Conservation (phyloP, 2,329 filamentous ascomycete species). For the Penicillium nordicum region DNA sequence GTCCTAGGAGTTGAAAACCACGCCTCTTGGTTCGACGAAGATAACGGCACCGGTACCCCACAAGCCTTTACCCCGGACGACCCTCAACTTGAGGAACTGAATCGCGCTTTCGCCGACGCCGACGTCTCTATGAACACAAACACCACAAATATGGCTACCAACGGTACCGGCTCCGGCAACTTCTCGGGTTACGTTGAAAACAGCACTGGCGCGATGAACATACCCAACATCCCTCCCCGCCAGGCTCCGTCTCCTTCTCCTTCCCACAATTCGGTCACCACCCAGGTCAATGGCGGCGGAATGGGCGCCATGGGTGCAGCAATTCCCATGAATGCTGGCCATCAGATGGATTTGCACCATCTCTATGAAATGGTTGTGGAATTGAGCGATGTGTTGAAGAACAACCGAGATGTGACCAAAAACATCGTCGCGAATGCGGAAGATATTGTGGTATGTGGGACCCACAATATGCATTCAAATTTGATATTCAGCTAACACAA, state of each 20-base stretch:
- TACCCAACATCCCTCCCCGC: constrained; percentile 31
- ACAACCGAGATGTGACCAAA: constrained; percentile 50
- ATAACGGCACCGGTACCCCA: constrained; percentile 22
- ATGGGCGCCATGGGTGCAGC: constrained; percentile 38
- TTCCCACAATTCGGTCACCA: constrained; percentile 22
- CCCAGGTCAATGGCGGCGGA: constrained; percentile 36
- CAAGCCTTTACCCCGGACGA: constrained; percentile 25
- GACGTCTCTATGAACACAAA: constrained; percentile 37
- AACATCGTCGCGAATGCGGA: constrained; percentile 50
- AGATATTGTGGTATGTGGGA: constrained; percentile 44
- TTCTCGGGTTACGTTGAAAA: constrained; percentile 35
- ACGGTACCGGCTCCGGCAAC: constrained; percentile 27
- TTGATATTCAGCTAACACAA: constrained; percentile 11
- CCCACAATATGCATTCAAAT: background rate
- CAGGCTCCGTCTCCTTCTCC: constrained; percentile 35
- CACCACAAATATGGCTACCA: constrained; percentile 26
- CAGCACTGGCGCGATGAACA: constrained; percentile 28
- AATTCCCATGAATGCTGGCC: constrained; percentile 47
- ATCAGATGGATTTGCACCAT: constrained; percentile 52
- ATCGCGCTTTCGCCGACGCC: constrained; percentile 35
- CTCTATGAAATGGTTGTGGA: constrained; percentile 51
- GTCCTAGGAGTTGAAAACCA: constrained; percentile 33
- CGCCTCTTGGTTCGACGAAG: constrained; percentile 32
- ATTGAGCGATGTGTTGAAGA: constrained; percentile 48
- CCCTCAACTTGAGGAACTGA: constrained; percentile 34